Evolutionary conservation across 75 land plant species (phyloP), one percentile per base, ranked within the genome.

Genomic region (Selaginella moellendorffii): DNA sequence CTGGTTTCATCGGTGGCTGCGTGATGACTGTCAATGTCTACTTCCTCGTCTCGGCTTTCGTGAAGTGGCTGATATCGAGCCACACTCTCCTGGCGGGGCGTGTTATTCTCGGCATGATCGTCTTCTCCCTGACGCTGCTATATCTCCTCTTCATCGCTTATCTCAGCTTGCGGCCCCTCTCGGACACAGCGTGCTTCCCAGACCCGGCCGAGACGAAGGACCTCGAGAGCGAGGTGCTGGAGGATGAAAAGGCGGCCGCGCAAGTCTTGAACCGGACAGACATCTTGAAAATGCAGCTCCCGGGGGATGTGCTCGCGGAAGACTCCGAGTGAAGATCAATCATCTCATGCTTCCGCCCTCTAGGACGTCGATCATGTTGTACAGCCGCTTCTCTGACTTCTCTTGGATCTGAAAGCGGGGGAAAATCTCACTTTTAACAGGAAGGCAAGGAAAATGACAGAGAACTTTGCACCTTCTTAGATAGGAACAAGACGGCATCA

Each of bases 291-390:
- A 56, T 20, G 19, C 59, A 20, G 9, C 19, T 56, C 59, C 59
- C 59, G 2, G 24, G 24, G n/a, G 24, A 20, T 56, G 24, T 19
- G 8, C 59, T 20, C 26, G 28, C 18, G n/a, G 66, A 62, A 60
- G n/a, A n/a, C n/a, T n/a, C n/a, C n/a, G n/a, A n/a, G n/a, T n/a
- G n/a, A n/a, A n/a, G n/a, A 30, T 90, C 68, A 93, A 30, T 90
- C 68, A 93, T 54, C 98, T 80, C 98, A 93, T 89, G 71, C 81
- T 89, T 24, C 98, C 98, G 64, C 83, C 98, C 1, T 81, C 78
- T 74, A 93, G 61, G n/a, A 93, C 98, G 78, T 93, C 98, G 19
- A 93, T 86, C 98, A 93, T 93, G 52, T 86, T 69, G 66, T 75
- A 93, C 24, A 93, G 67, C 62, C 65, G 75, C 74, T 85, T 81